Conservation (phyloP, 2,329 filamentous ascomycete species). For the Aciculosporium take region DNA sequence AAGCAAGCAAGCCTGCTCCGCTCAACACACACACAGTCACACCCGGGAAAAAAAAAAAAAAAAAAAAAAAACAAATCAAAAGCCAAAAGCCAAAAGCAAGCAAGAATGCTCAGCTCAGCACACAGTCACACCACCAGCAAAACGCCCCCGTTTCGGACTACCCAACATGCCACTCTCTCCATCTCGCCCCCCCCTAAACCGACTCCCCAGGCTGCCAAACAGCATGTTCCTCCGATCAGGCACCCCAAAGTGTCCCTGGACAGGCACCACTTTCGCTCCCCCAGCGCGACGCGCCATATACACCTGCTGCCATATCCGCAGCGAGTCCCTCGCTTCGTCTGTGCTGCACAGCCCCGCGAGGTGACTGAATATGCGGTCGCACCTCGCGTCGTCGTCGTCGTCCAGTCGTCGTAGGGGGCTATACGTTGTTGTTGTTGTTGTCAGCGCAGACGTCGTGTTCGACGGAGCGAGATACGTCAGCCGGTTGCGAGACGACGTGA, state of each 20-base stretch:
- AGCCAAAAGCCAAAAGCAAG: background rate
- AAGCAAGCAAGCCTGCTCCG: too few relatives aligned
- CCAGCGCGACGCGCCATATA: slow-evolving; percentile 30
- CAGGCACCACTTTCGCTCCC: slow-evolving; percentile 26
- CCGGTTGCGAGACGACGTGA: slow-evolving; percentile 4
- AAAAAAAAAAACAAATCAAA: background rate
- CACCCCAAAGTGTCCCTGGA: slow-evolving; percentile 19
- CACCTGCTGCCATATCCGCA: slow-evolving; percentile 33
- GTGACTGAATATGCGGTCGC: slow-evolving; percentile 29
- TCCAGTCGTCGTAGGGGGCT: slow-evolving; percentile 6
- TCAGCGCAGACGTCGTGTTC: slow-evolving; percentile 19
- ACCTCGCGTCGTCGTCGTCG: slow-evolving; percentile 29
- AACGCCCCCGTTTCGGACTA: slow-evolving; percentile 5
- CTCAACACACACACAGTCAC: too few relatives aligned
- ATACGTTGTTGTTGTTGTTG: slow-evolving; percentile 11
- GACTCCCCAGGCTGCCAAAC: slow-evolving; percentile 1
- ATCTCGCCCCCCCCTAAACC: slow-evolving; percentile 3
- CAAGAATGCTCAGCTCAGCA: background rate
- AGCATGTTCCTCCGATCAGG: slow-evolving; percentile 6
- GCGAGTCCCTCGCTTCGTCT: slow-evolving; percentile 29
- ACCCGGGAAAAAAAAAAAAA: background rate
- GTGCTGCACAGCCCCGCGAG: slow-evolving; percentile 34
- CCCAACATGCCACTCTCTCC: too few relatives aligned
- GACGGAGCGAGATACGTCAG: slow-evolving; percentile 18
- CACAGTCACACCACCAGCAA: slow-evolving; percentile 2